These are phyloP conservation scores for Sarcodon aspratus DNA, from an alignment of 768 basidiomycete species.

Conservation along the genomic window DNA sequence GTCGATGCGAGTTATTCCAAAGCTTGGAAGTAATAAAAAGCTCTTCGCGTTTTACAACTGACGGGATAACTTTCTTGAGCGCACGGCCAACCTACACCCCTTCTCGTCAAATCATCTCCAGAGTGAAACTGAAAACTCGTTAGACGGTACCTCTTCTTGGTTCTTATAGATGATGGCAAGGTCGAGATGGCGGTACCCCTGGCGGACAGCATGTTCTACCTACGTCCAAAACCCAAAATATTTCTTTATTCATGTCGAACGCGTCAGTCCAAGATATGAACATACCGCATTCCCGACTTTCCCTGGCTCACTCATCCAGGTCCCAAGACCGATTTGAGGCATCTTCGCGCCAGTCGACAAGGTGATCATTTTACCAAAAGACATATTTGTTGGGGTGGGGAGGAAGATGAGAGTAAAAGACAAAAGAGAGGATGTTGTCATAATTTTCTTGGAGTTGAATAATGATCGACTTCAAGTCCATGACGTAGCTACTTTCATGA, in stretches of 20 bases:
- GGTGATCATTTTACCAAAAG: conserved; percentile 9
- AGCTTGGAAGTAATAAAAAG: conserved; percentile 65
- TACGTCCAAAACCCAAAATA: conserved; percentile 13
- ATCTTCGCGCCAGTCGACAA: conserved; percentile 60
- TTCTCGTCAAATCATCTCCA: neutral
- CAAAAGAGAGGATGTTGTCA: no score
- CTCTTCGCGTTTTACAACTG: conserved; percentile 45
- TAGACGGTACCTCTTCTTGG: conserved; percentile 33
- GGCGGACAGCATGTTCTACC: conserved; percentile 34
- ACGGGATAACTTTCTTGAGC: conserved; percentile 49
- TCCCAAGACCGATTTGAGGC: conserved; percentile 55
- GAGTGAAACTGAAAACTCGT: neutral
- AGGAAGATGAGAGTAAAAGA: no score
- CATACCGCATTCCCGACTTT: neutral
- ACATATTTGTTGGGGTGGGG: no score
- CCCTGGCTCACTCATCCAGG: neutral
- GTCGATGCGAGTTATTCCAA: conserved; percentile 70
- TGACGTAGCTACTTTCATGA: no score
- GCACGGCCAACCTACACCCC: conserved; percentile 51
- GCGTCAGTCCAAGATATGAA: neutral
- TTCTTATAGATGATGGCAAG: conserved; percentile 42
- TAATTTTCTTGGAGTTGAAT: no score
- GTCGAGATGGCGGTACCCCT: conserved; percentile 65
- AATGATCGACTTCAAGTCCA: no score
- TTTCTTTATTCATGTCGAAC: neutral